Base-by-base conservation (phyloP, 1,139 yeast genomes). In the Nematodospora anomalae region DNA sequence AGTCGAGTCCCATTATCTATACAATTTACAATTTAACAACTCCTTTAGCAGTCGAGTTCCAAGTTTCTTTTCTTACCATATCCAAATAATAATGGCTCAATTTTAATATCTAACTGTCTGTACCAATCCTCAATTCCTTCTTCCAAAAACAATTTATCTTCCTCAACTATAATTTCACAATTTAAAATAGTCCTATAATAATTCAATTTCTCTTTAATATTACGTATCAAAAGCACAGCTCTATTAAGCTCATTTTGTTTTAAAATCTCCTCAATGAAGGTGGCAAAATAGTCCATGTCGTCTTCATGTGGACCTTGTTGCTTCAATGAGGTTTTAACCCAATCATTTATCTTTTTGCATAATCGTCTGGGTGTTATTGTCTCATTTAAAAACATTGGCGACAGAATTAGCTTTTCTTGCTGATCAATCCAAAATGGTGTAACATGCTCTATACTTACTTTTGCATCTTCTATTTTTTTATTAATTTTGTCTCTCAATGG, bases 261-360 rank as follows among this genome's bases (percentile, higher is more conserved):
- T 15, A 58, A 37, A 26, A 67, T 43, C 11, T 39, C 42, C 13
- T 38, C 31, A 7, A 68, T 33, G 44, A 62, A 67, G 0, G 41
- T 42, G 1, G 43, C 52, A 40, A 79, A 74, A 9, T 68, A 48
- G 1, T 47, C 46, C 3, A 79, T 58, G 49, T 83, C 92, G 24
- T 74, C 82, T 3, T 48, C 50, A 49, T 79, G 82, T 0, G 90
- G 89, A 0, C 85, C 84, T 21, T 60, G 61, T 21, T 59, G 64
- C n/a, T 55, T 45, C 4, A 69, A 39, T 0, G 81, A 67, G 31
- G 59, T 57, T 4, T 43, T 43, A 0, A 81, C 62, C 90, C 90
- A 83, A 1, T 59, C 54, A 3, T 55, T 50, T 3, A 81, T 37
- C 37, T 68, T 51, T 1, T 39, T 26, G 24, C 62, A 58, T 27